Evolutionary conservation across 2,329 filamentous ascomycete species (phyloP), one percentile per base, ranked within the genome.

Genomic region (Fusarium coicis): DNA sequence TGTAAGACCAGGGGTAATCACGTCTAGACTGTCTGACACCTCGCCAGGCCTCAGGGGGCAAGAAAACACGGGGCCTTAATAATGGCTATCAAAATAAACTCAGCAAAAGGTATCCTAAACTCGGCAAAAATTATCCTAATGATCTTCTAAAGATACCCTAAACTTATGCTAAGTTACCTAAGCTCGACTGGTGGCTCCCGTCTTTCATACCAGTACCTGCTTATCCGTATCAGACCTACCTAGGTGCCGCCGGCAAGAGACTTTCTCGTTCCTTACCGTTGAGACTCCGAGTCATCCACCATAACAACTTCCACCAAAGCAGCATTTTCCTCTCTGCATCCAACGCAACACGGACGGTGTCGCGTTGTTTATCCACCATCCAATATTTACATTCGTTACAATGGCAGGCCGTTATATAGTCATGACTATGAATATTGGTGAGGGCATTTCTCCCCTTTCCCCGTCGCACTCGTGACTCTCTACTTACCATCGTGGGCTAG

Each of bases 371-470:
- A 9, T 14, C 5, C 10, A n/a, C 15, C 30, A 4, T 9, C 4
- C 19, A 8, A n/a, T 49, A 30, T 16, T n/a, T 9, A 19, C 23
- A 28, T 15, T 26, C 14, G 4, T 52, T 26, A 58, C 19, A 14
- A 74, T 75, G 44, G 26, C 26, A 47, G 26, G 9, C 6, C 26
- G 26, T 21, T 30, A 47, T 47, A 14, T 21, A 30, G 44, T 47
- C 19, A 47, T 47, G 26, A 30, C 19, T 21, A 56, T 67, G 59
- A 74, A 75, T 37, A 32, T 74, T 4, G 58, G 73, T 75, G 53
- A 3, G 19, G 5, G 1, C 5, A 28, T 8, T 8, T 49, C 2
- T 52, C n/a, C 14, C 16, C 8, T 15, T 6, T 15, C n/a, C 21
- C 15, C 21, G 10, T 7, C 5, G 11, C 15, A 4, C 11, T n/a